Base-by-base conservation (phyloP, 192 early-diverging fungal species). In the Rhizophagus clarus region DNA sequence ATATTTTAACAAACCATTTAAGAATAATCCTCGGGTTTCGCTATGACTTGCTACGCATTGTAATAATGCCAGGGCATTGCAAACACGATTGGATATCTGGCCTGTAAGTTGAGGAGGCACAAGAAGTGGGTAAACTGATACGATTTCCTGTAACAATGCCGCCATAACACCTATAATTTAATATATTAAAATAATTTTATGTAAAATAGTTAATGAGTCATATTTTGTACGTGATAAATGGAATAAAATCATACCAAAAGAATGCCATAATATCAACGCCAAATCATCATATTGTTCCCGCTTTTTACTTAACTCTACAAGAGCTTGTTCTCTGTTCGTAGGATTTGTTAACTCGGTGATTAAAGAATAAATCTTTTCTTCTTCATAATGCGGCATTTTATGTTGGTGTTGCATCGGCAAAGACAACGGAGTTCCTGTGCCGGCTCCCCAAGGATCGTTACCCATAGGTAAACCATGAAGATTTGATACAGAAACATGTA, bases 251-350 rank as follows among this genome's bases (percentile, higher is more conserved):
- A 76, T 86, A 93, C 94, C 97, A 87, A 94, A 98, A 14, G 96
- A 93, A 83, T 99, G 96, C 97, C 97, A 99, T 80, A 99, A 88
- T n/a, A 97, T 94, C 22, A 97, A 91, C 9, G 97, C 97, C 79
- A 99, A 83, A 80, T 99, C 96, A 24, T 97, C 95, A 83, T 97
- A 97, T 80, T 96, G 92, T 84, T 99, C 97, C 51, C 97, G 87
- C 82, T 95, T 94, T 85, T 97, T 97, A 84, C 93, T 95, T 72
- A 99, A 87, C 82, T 99, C 97, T 6, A 97, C 85, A 62, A 99
- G 85, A 14, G 96, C 96, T 80, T 94, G 93, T 81, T 99, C 97
- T n/a, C 97, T 88, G 37, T 86, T 88, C 32, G 79, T 82, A 1
- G 91, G 91, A 75, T 93, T 89, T n/a, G 92, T 93, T 75, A 99